Evolutionary conservation across 768 basidiomycete species (phyloP).

Genomic region (Boletus fagicola): DNA sequence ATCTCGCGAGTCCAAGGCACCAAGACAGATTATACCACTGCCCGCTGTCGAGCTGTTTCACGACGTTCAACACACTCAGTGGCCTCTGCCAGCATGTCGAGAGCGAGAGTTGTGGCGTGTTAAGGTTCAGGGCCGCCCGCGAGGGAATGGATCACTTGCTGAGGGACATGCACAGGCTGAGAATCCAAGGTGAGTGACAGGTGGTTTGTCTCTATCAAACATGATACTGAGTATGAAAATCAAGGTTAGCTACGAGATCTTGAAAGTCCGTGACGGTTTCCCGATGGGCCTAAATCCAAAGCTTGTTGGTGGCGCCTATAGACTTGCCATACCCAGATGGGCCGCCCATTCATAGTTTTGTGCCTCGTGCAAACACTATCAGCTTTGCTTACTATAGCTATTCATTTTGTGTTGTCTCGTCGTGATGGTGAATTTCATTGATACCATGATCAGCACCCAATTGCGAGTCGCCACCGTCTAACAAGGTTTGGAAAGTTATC

Average conservation of each 20-base stretch:
- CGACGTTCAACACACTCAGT: conserved; percentile 51
- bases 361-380: conserved; percentile 17
- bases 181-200: conserved; percentile 12
- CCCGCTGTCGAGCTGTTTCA: conserved; percentile 44
- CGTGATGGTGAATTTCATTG: conserved; percentile 18
- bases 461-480: background rate
- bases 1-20: conserved; percentile 63
- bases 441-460: conserved; percentile 12
- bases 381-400: background rate
- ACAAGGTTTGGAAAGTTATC: background rate
- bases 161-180: conserved; percentile 14
- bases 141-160: conserved; percentile 38
- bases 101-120: conserved; percentile 57
- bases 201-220: background rate
- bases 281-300: background rate
- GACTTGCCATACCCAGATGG: conserved; percentile 15
- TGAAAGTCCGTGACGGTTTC: conserved; percentile 29
- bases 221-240: conserved; percentile 8
- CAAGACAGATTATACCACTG: conserved; percentile 53
- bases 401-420: conserved; percentile 14
- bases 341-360: conserved; percentile 20
- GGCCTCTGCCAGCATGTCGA: conserved; percentile 65
- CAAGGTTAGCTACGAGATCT: conserved; percentile 16
- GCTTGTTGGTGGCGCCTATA: conserved; percentile 18
- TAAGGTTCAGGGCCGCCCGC: conserved; percentile 44